Percentiles rank a stretch among this genome's conserved stretches.
Conservation (phyloP, 2,329 filamentous ascomycete genomes). For the Didymella lethalis region DNA sequence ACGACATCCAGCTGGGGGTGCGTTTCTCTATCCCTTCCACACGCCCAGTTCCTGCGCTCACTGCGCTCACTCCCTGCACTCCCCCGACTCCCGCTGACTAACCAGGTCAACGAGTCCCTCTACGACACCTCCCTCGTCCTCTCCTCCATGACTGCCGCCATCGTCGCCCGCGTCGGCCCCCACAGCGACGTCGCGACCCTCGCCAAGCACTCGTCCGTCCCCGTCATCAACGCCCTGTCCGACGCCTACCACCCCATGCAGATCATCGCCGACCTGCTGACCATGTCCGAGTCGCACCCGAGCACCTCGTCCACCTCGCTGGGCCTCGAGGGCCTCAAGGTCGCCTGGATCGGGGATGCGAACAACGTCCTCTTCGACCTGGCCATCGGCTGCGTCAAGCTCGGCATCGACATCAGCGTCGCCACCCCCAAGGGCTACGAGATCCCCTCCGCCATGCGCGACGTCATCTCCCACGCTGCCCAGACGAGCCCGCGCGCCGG, state of each 20-base stretch:
- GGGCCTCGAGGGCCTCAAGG: conserved; percentile 81
- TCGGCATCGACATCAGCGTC: conserved; percentile 85
- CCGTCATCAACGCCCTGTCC: conserved; percentile 70
- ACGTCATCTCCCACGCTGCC: conserved; percentile 72
- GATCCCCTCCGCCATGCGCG: conserved; percentile 77
- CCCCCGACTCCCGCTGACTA: no score
- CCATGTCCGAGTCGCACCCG: conserved; percentile 80
- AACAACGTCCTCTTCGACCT: conserved; percentile 98
- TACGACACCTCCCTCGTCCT: conserved; percentile 91
- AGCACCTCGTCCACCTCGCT: conserved; percentile 60
- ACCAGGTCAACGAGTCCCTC: conserved; percentile 87
- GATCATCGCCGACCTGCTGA: conserved; percentile 92
- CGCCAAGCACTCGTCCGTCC: conserved; percentile 58
- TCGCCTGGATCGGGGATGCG: conserved; percentile 95
- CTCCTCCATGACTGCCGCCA: conserved; percentile 70
- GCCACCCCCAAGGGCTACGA: conserved; percentile 86
- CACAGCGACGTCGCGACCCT: conserved; percentile 60
- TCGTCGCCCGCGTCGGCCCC: conserved; percentile 61
- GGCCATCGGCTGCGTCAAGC: conserved; percentile 84
- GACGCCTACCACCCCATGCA: conserved; percentile 94
- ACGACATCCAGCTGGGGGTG: conserved; percentile 95
- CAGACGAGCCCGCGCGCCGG: conserved; percentile 66
- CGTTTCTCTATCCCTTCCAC: conserved; percentile 27
- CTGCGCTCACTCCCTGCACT: no score
- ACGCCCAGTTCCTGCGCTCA: no score